Evolutionary conservation across 2,329 filamentous ascomycete genomes (phyloP), one percentile per base, ranked within the genome.

Genomic region (Colletotrichum shisoi): DNA sequence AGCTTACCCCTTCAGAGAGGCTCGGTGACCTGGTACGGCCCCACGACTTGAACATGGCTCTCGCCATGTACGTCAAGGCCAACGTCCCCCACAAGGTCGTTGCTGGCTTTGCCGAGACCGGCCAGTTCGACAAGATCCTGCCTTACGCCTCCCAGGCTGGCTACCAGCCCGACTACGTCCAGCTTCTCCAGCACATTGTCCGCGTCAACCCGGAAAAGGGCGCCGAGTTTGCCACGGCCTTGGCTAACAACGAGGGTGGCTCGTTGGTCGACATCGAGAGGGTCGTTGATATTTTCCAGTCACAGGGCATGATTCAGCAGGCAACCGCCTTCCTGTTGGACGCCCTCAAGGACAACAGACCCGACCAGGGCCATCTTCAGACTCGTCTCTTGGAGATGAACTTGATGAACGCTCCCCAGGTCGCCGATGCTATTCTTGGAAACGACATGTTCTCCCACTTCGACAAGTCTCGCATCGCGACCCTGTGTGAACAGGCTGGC

Each of bases 381-480:
- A 99, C 96, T 24, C 91, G 95, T 68, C 85, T 99, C 3, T 83
- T 99, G 63, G 96, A 99, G 84, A 98, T 99, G 94, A 99, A 99
- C 79, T 81, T 99, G 70, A 85, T 96, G 79, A 96, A 97, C 72
- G 96, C 95, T 1, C 95, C 95, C 57, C 95, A 98, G 79, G 96
- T 99, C 62, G 95, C 96, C 3, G 96, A 99, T 78, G 95, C 95
- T 40, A 99, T 99, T 72, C 87, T 99, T 46, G 92, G 94, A 71
- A 99, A 99, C 74, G 93, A 98, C 74, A 97, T 99, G 91, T 98
- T 99, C 80, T 93, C 93, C 0, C 89, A 99, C 81, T 99, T 97
- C 75, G 95, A 99, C 81, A 96, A 92, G 82, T 81, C 89, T 52
- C 91, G 93, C 70, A 92, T 99, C 78, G 92, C 94, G 27, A 87